Evolutionary conservation across 441 rosid genomes (phyloP).

Genomic region (Croton setiger): DNA sequence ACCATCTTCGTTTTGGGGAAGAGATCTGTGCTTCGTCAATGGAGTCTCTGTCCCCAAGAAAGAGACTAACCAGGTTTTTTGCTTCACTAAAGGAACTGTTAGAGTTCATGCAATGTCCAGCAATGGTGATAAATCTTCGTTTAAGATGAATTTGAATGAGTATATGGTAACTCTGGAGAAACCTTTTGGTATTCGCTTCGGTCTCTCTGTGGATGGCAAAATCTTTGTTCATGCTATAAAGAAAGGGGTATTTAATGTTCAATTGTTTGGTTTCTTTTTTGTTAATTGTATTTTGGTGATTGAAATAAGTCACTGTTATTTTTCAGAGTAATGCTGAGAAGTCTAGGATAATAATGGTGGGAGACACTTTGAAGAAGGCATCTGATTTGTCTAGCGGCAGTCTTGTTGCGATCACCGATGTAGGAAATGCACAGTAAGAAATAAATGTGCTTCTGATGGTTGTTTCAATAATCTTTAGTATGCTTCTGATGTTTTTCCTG

Average conservation of each 20-base stretch:
- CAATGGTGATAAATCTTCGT: slow-evolving; percentile 21
- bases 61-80: neutral
- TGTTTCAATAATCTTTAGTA: slow-evolving; percentile 35
- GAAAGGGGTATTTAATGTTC: slow-evolving; percentile 54
- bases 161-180: slow-evolving; percentile 88
- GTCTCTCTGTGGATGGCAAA: slow-evolving; percentile 59
- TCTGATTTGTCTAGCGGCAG: slow-evolving; percentile 52
- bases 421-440: slow-evolving; percentile 62
- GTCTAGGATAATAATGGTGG: slow-evolving; percentile 90
- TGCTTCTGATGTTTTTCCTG: neutral
- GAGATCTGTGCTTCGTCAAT: slow-evolving; percentile 25
- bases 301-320: neutral
- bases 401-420: slow-evolving; percentile 52
- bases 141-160: slow-evolving; percentile 83
- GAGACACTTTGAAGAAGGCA: slow-evolving; percentile 79
- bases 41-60: slow-evolving; percentile 11
- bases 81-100: slow-evolving; percentile 3
- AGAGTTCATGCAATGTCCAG: slow-evolving; percentile 46
- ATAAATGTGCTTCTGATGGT: too few species aligned
- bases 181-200: slow-evolving; percentile 92
- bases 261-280: neutral
- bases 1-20: slow-evolving; percentile 22
- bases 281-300: neutral
- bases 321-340: slow-evolving; percentile 84
- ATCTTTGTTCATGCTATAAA: slow-evolving; percentile 76